These are phyloP conservation scores for Amphibolis antarctica DNA, from an alignment of 106 monocot species.

Conservation along the genomic window DNA sequence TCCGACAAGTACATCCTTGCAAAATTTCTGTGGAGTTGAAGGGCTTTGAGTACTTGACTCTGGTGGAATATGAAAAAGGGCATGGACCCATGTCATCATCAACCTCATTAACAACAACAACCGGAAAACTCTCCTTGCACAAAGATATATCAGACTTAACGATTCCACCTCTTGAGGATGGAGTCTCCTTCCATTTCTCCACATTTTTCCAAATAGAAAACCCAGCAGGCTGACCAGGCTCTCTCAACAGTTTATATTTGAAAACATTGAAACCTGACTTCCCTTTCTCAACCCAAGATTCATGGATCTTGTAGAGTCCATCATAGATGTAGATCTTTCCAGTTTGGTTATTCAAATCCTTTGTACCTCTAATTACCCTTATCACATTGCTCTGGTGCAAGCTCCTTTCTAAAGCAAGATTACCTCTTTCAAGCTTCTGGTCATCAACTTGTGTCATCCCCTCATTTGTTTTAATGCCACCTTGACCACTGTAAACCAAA, in stretches of 20 bases:
- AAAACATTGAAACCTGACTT: slow-evolving; percentile 61
- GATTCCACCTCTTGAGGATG: slow-evolving; percentile 32
- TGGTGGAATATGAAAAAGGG: slow-evolving; percentile 41
- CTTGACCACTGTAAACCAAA: slow-evolving; percentile 66
- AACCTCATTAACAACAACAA: slow-evolving; percentile 68
- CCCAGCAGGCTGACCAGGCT: slow-evolving; percentile 55
- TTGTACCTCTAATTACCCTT: slow-evolving; percentile 54
- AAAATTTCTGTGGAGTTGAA: slow-evolving; percentile 16
- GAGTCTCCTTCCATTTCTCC: slow-evolving; percentile 50
- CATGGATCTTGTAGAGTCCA: slow-evolving; percentile 55
- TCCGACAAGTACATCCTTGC: slow-evolving; percentile 34
- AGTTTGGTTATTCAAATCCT: slow-evolving; percentile 17
- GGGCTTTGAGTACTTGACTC: slow-evolving; percentile 18
- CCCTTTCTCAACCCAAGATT: slow-evolving; percentile 50
- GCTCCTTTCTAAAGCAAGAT: slow-evolving; percentile 76
- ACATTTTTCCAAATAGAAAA: slow-evolving; percentile 47
- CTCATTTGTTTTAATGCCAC: slow-evolving; percentile 24
- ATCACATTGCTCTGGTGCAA: slow-evolving; percentile 29
- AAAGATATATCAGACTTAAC: slow-evolving; percentile 46
- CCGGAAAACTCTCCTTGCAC: slow-evolving; percentile 42
- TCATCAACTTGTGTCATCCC: slow-evolving; percentile 26
- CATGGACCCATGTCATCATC: slow-evolving; percentile 40
- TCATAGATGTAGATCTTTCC: slow-evolving; percentile 76
- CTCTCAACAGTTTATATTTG: slow-evolving; percentile 56
- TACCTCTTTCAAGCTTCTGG: slow-evolving; percentile 77